Percentiles rank a stretch among this genome's conserved stretches.
These are phyloP conservation scores for Plantago coronopus DNA, from an alignment of 305 asterid genomes.

Conservation along the genomic window DNA sequence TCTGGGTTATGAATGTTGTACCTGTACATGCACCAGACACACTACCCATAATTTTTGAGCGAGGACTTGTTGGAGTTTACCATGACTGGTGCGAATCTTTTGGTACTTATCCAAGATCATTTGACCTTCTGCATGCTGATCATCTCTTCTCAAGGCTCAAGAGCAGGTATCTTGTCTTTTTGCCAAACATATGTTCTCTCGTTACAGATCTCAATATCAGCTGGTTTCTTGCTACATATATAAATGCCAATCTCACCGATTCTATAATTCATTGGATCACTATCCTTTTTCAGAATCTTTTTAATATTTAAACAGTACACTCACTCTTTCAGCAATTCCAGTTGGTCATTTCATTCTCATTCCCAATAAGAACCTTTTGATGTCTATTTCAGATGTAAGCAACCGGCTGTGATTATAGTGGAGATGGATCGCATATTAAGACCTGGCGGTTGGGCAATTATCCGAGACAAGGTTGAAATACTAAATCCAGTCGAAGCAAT, in stretches of 20 bases:
- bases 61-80: conserved; percentile 79
- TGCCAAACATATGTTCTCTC: neutral
- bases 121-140: conserved; percentile 91
- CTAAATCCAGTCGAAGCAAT: conserved; percentile 75
- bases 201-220: neutral
- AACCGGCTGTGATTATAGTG: conserved; percentile 58
- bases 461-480: conserved; percentile 80
- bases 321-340: no score
- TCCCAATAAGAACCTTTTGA: neutral
- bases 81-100: conserved; percentile 95
- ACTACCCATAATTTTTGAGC: conserved; percentile 81
- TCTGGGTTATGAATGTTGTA: conserved; percentile 94
- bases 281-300: no score
- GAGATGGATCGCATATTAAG: conserved; percentile 89
- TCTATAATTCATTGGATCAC: no score
- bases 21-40: conserved; percentile 85
- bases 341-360: no score
- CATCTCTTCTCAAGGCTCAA: conserved; percentile 97
- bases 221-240: neutral
- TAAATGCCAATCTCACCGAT: neutral
- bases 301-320: no score
- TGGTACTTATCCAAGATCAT: conserved; percentile 88
- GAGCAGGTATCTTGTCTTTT: conserved; percentile 42
- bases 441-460: conserved; percentile 86
- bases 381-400: conserved; percentile 69